A percentile compares a stretch with the other conserved stretches of the same genome.
phyloP scores from a whole-genome alignment of 169 alveolate species.

The Theileria luwenshuni region DNA sequence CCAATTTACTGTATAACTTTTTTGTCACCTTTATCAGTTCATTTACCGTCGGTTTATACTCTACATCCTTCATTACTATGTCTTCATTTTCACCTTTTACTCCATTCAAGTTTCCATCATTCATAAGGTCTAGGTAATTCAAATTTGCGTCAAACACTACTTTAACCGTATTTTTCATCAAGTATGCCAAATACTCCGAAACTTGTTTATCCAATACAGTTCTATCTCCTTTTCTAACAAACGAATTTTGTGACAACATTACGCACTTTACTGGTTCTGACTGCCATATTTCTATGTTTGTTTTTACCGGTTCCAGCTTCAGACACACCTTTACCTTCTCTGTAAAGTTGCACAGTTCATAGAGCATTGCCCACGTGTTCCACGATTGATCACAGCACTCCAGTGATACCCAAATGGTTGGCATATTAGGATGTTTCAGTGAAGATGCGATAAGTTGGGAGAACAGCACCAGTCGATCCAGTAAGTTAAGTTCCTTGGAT shows the following conservation, averaged over 20 bases:
- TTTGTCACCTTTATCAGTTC: conserved; percentile 25
- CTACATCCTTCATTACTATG: conserved; percentile 14
- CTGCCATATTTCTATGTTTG: conserved; percentile 41
- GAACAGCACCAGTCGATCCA: conserved; percentile 39
- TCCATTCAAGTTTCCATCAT: conserved; percentile 1
- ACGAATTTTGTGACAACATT: conserved; percentile 24
- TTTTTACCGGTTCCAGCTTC: conserved; percentile 22
- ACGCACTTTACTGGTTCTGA: conserved; percentile 59
- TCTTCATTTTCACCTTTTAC: conserved; percentile 24
- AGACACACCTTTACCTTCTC: conserved; percentile 48
- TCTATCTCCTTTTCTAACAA: conserved; percentile 12
- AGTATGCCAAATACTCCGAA: conserved; percentile 6
- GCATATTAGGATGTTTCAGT: conserved; percentile 36
- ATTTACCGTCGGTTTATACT: conserved; percentile 12
- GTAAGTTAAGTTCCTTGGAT: not conserved
- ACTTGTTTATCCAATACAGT: conserved; percentile 3
- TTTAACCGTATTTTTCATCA: conserved; percentile 32
- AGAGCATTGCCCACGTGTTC: conserved; percentile 56
- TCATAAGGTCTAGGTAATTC: conserved; percentile 23
- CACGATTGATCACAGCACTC: conserved; percentile 34
- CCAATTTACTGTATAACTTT: conserved; percentile 24
- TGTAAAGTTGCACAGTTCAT: conserved; percentile 46
- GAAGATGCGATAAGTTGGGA: conserved; percentile 41
- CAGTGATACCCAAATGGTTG: conserved; percentile 45
- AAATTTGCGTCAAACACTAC: conserved; percentile 36